Conservation (phyloP, 139 green algal genomes). For the Chlorella sp. region DNA sequence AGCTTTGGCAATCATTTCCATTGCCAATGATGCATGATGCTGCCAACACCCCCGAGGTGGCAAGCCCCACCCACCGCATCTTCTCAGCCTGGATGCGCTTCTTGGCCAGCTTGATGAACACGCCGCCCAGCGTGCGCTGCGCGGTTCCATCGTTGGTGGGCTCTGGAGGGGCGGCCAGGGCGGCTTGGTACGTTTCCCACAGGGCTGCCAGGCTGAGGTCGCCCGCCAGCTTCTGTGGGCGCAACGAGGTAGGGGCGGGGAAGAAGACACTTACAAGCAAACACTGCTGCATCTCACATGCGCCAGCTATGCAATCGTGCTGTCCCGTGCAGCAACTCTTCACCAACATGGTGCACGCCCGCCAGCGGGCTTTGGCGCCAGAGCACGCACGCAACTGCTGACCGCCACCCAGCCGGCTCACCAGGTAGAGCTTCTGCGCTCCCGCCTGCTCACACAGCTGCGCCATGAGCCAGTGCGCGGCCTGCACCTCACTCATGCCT, state of each 20-base stretch:
- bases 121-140: not conserved
- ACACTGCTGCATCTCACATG: too few relatives aligned
- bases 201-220: not conserved
- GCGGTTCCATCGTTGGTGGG: not conserved
- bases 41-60: not conserved
- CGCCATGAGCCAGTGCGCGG: not conserved
- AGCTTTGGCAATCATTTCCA: too few relatives aligned
- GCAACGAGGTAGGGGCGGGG: too few relatives aligned
- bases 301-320: too few relatives aligned
- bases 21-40: too few relatives aligned
- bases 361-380: too few relatives aligned
- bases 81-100: not conserved
- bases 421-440: not conserved
- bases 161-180: not conserved
- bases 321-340: too few relatives aligned
- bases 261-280: too few relatives aligned
- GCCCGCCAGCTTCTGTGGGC: not conserved
- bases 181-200: not conserved
- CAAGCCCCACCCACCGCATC: not conserved
- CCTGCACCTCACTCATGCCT: not conserved
- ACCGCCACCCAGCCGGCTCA: too few relatives aligned
- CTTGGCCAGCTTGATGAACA: conserved; percentile 27
- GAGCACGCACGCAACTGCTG: too few relatives aligned
- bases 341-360: too few relatives aligned
- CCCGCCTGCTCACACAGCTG: not conserved